Percentiles rank a stretch among this genome's conserved stretches.
Evolutionary conservation across 1,139 yeast genomes (phyloP).

Genomic region (Pneumocystis carinii): DNA sequence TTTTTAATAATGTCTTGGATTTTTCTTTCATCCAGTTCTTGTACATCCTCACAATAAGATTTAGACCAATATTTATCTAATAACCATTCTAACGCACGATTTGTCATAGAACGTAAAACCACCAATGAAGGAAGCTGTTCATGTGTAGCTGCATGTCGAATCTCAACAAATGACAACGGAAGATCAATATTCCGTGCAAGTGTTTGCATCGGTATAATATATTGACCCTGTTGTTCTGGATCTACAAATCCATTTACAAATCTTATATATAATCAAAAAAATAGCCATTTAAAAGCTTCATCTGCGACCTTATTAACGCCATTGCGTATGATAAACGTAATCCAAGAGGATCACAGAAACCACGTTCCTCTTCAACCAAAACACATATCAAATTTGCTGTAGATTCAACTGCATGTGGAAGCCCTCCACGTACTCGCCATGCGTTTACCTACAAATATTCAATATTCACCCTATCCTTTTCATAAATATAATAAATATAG

Average conservation of each 20-base stretch:
- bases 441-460: slow-evolving; percentile 3
- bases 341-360: slow-evolving; percentile 16
- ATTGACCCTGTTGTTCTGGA: slow-evolving; percentile 65
- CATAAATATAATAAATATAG: neutral
- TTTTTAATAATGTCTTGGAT: neutral
- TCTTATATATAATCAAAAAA: slow-evolving; percentile 30
- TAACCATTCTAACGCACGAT: slow-evolving; percentile 62
- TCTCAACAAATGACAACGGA: slow-evolving; percentile 76
- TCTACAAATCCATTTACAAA: slow-evolving; percentile 88
- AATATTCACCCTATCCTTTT: neutral
- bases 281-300: neutral
- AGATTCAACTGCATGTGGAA: slow-evolving; percentile 68
- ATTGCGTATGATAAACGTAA: slow-evolving; percentile 25
- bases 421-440: slow-evolving; percentile 36
- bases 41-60: neutral
- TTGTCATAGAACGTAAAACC: slow-evolving; percentile 43
- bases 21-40: neutral
- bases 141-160: slow-evolving; percentile 85
- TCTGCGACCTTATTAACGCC: slow-evolving; percentile 55
- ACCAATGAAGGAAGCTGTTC: slow-evolving; percentile 62
- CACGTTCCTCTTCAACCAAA: slow-evolving; percentile 32
- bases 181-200: slow-evolving; percentile 55
- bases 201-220: slow-evolving; percentile 62
- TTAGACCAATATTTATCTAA: slow-evolving; percentile 55
- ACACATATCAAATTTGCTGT: slow-evolving; percentile 51